phyloP scores from a whole-genome alignment of 1,284 basidiomycete genomes.

The Cutaneotrichosporon arboriforme region DNA sequence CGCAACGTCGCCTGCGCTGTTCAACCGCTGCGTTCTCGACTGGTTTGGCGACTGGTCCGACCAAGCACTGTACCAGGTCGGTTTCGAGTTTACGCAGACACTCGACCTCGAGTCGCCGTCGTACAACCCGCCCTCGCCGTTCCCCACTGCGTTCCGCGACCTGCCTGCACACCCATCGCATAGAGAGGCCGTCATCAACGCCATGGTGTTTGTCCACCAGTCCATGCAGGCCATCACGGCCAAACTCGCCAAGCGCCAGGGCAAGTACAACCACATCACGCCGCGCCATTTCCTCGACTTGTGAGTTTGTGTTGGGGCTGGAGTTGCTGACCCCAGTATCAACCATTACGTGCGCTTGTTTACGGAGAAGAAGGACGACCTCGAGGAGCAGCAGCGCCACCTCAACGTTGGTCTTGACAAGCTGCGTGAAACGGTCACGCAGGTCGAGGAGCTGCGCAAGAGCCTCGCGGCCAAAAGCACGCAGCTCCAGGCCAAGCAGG shows the following conservation, averaged over 20 bases:
- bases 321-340: slow-evolving; percentile 57
- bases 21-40: slow-evolving; percentile 96
- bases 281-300: slow-evolving; percentile 98
- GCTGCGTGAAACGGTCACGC: slow-evolving; percentile 86
- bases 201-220: slow-evolving; percentile 86
- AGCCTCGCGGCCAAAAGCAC: slow-evolving; percentile 91
- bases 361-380: slow-evolving; percentile 94
- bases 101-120: slow-evolving; percentile 80
- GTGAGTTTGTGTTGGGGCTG: slow-evolving; percentile 55
- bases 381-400: slow-evolving; percentile 98
- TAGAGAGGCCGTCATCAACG: slow-evolving; percentile 84
- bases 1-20: slow-evolving; percentile 93
- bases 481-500: slow-evolving; percentile 87
- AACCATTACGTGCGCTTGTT: slow-evolving; percentile 96
- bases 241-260: slow-evolving; percentile 82
- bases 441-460: slow-evolving; percentile 92
- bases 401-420: slow-evolving; percentile 98
- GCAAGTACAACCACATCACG: slow-evolving; percentile 93
- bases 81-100: slow-evolving; percentile 85
- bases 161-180: slow-evolving; percentile 65
- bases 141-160: slow-evolving; percentile 82
- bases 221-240: slow-evolving; percentile 85
- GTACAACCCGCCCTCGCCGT: slow-evolving; percentile 69
- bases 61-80: slow-evolving; percentile 94
- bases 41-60: slow-evolving; percentile 99